Percentiles rank a stretch among this genome's conserved stretches.
Evolutionary conservation across 495 filamentous ascomycete species (phyloP).

Genomic region (Xylaria venustula): DNA sequence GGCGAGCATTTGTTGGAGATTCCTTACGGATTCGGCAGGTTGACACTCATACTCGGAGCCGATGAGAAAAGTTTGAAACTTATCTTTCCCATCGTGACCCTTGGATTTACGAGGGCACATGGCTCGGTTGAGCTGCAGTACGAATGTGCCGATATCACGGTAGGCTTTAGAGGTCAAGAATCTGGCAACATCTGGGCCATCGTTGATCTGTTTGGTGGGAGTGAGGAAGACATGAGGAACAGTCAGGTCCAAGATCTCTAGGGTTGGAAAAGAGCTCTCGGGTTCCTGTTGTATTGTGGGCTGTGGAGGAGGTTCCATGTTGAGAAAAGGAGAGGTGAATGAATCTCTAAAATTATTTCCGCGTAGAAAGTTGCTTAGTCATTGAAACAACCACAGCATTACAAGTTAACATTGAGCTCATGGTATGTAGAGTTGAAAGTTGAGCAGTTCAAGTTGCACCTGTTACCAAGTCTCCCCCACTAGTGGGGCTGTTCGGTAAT

Average conservation of each 20-base stretch:
- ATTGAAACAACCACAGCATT: no score
- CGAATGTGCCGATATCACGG: conserved; percentile 77
- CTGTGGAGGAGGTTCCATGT: conserved; percentile 20
- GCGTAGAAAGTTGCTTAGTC: not conserved
- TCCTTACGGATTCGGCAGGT: conserved; percentile 53
- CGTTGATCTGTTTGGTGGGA: conserved; percentile 78
- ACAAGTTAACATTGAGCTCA: no score
- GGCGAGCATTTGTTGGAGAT: conserved; percentile 61
- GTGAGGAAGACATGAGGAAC: conserved; percentile 44
- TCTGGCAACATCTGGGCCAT: conserved; percentile 69
- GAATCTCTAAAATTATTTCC: not conserved
- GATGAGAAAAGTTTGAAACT: conserved; percentile 50
- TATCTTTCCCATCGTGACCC: conserved; percentile 27
- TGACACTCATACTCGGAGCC: conserved; percentile 38
- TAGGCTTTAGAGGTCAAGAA: conserved; percentile 83
- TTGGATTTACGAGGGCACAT: conserved; percentile 66
- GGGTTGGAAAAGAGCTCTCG: conserved; percentile 24
- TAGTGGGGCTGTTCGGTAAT: no score
- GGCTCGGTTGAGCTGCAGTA: conserved; percentile 84
- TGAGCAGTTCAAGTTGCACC: no score
- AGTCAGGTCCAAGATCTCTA: conserved; percentile 31
- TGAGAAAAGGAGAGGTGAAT: not conserved
- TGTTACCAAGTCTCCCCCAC: no score
- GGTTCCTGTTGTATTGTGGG: conserved; percentile 4
- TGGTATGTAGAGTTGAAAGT: no score